A percentile compares a stretch with the other conserved stretches of the same genome.
These are phyloP conservation scores for Suaeda aralocaspica DNA, from an alignment of 148 eudicot species.

Conservation along the genomic window DNA sequence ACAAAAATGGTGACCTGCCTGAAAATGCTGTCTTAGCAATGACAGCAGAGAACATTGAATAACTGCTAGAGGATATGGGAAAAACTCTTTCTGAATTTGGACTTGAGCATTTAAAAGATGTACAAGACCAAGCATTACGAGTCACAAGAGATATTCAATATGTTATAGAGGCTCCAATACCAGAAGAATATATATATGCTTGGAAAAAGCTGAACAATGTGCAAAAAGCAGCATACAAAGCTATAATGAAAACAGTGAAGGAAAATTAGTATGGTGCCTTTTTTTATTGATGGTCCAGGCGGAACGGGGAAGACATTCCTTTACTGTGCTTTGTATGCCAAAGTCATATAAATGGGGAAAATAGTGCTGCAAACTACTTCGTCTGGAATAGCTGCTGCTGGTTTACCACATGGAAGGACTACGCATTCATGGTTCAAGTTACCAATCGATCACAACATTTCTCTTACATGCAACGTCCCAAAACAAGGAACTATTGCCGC, in stretches of 20 bases:
- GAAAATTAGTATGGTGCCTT: neutral
- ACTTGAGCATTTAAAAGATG: neutral
- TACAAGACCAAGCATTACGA: neutral
- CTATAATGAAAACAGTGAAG: neutral
- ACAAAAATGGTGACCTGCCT: too few species aligned
- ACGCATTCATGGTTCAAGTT: constrained; percentile 1
- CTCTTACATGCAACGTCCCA: neutral
- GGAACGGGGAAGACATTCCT: constrained; percentile 7
- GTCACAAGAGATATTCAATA: neutral
- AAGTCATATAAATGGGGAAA: neutral
- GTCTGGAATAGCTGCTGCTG: neutral
- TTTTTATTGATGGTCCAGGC: constrained; percentile 5
- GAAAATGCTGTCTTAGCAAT: neutral
- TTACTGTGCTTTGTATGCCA: constrained; percentile 8
- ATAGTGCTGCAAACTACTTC: neutral
- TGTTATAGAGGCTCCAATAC: neutral
- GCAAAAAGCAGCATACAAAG: neutral
- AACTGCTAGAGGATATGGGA: neutral
- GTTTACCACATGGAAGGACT: neutral
- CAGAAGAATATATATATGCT: neutral
- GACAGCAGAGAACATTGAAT: neutral
- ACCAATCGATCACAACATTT: neutral
- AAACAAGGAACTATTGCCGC: neutral
- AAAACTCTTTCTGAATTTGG: neutral
- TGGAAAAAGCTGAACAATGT: neutral